Base-by-base conservation (phyloP, 495 filamentous ascomycete species). In the Tuber calosporum region DNA sequence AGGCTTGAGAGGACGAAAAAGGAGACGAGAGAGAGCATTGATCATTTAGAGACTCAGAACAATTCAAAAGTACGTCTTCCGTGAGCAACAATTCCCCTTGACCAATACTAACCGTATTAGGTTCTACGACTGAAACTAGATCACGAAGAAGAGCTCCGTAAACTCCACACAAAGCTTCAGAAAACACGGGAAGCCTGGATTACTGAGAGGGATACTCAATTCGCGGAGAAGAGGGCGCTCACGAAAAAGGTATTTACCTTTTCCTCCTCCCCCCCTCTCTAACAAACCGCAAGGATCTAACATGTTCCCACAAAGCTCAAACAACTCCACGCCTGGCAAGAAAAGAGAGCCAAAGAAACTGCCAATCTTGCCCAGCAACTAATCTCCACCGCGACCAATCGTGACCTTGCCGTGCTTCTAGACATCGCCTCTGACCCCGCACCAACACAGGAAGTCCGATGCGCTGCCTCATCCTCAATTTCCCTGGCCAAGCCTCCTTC, bases 301-400 rank as follows among this genome's bases (percentile, higher is more conserved):
- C n/a, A 26, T 43, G 37, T 8, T 30, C 11, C n/a, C 42, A 73
- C 66, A 41, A 72, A 80, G 75, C 74, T 80, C 48, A 79, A 72
- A 39, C 74, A 74, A 72, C 78, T 80, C 66, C 78, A 74, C 41
- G 53, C 72, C 20, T 67, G 70, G 40, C 75, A 80, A 67, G 79
- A 80, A 74, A 58, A 77, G 73, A 80, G 74, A 62, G 74, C 75
- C 36, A 80, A 74, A 62, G 79, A 80, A 70, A 71, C 79, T 34
- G 74, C 79, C 26, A 74, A 71, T 48, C 40, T 80, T 58, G 72
- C 73, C 19, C 77, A 73, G 9, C 78, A 80, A 39, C 70, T 80
- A 1, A 69, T 80, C 41, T 75, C 78, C 30, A 70, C 73, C 6
- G 77, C 79, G 79, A 69, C 79, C 17, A 77, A 77, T 58, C 75